These are phyloP conservation scores for Drechslerella stenobrocha DNA, from an alignment of 2,329 filamentous ascomycete species.

Conservation along the genomic window DNA sequence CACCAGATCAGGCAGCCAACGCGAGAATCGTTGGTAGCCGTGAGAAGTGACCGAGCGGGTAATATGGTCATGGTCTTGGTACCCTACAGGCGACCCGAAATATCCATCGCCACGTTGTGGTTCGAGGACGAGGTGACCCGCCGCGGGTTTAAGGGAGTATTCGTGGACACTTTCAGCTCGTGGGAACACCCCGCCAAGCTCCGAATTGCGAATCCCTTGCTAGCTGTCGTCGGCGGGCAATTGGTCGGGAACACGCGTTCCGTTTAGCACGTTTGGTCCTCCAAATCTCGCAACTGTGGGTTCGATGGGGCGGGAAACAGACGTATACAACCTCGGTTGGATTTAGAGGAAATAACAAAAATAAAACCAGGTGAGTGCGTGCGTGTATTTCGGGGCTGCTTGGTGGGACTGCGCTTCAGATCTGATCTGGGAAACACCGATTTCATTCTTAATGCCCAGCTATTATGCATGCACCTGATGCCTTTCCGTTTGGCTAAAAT, in stretches of 20 bases:
- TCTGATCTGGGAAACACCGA: conserved; percentile 37
- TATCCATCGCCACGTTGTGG: background rate
- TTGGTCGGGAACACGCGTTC: conserved; percentile 28
- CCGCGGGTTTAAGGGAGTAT: conserved; percentile 46
- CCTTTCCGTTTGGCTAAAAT: conserved; percentile 3
- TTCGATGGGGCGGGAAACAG: conserved; percentile 4
- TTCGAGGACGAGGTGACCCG: conserved; percentile 3
- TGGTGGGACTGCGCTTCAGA: conserved; percentile 9
- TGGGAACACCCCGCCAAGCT: conserved; percentile 26
- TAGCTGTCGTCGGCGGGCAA: conserved; percentile 14
- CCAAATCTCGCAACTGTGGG: conserved; percentile 16
- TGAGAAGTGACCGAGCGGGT: conserved; percentile 22
- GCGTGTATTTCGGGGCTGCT: background rate
- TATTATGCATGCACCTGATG: conserved; percentile 29
- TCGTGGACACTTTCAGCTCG: conserved; percentile 23
- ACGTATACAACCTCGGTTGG: background rate
- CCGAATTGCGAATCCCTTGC: conserved; percentile 48
- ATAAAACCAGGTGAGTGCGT: background rate
- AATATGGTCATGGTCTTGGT: conserved; percentile 5
- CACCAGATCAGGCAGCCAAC: conserved; percentile 36
- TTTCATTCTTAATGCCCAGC: conserved; percentile 30
- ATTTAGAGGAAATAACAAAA: conserved; percentile 4
- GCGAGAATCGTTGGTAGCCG: conserved; percentile 24
- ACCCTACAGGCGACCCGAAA: background rate
- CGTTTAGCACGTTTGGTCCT: conserved; percentile 15